Evolutionary conservation across 1,139 yeast genomes (phyloP), one percentile per base, ranked within the genome.

Genomic region (Yamadazyma spencermartinsiae): DNA sequence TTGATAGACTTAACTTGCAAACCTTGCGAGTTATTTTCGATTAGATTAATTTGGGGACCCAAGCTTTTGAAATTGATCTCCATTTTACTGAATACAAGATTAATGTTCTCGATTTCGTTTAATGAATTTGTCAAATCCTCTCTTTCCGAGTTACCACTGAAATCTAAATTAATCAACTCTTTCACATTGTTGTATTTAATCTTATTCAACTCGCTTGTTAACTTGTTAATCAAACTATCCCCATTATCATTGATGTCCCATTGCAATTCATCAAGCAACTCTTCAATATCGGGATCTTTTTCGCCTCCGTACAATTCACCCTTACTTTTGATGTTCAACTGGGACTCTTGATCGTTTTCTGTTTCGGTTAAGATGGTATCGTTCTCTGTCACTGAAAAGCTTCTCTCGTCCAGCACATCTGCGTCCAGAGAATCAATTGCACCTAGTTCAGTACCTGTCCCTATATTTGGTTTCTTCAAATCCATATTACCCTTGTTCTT

Each of bases 1-100:
- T 90, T 90, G 28, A 87, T 82, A 4, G 92, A 80, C 50, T 82
- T 84, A 3, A 89, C 85, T 61, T 90, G 97, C 24, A 89, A 63
- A 36, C 96, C 96, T 50, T 82, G 80, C 1, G 89, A 82, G 53
- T 86, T 86, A 31, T 73, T 69, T 55, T 89, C 96, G 36, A 89
- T 82, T 38, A 74, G 76, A 34, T 76, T 74, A 37, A 89, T 79
- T 43, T 86, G 92, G 6, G 79, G 79, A 3, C 82, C 75, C 36
- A 87, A 49, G 31, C 60, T 52, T 38, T 62, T 65, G 44, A 72
- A 67, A 39, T 63, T 68, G 18, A 68, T 54, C 42, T 71, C 76
- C 72, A 69, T 67, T 37, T 58, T 64, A 44, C 67, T 69, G 54
- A 72, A 72, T 9, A 71, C 58, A 30, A 59, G 62, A 78, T 57